Evolutionary conservation across 768 basidiomycete genomes (phyloP).

Genomic region (Chlorophyllum brunneum): DNA sequence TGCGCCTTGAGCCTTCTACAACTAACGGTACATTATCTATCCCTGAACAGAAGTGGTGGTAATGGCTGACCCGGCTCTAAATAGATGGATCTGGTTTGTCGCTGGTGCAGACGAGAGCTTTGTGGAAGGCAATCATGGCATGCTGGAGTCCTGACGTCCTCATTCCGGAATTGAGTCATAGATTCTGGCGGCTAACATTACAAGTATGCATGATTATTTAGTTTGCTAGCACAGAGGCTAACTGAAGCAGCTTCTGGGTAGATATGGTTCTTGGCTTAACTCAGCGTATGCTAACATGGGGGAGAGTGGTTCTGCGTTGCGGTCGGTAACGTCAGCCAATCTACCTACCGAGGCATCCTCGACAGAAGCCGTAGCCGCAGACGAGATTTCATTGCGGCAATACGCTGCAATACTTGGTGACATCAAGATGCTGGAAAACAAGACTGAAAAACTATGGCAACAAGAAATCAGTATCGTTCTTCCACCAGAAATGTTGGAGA

Average conservation of each 20-base stretch:
- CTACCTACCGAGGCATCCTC: constrained; percentile 43
- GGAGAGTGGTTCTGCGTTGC: constrained; percentile 27
- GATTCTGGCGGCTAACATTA: constrained; percentile 89
- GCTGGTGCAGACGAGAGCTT: constrained; percentile 53
- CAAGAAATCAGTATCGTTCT: constrained; percentile 63
- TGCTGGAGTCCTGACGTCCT: constrained; percentile 90
- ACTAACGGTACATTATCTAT: constrained; percentile 34
- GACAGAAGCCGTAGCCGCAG: constrained; percentile 52
- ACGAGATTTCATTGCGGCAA: constrained; percentile 64
- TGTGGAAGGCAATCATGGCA: constrained; percentile 68
- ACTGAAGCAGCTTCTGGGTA: constrained; percentile 61
- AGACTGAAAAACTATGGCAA: constrained; percentile 58
- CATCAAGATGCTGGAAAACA: constrained; percentile 51
- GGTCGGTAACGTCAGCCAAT: constrained; percentile 48
- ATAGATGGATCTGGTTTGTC: constrained; percentile 21
- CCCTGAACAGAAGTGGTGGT: constrained; percentile 2
- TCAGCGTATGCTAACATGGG: constrained; percentile 41
- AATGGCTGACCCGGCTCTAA: not conserved
- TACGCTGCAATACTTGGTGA: constrained; percentile 69
- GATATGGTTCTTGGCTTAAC: constrained; percentile 80
- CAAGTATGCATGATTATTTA: constrained; percentile 51
- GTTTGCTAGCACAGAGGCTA: constrained; percentile 14
- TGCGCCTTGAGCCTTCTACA: constrained; percentile 36
- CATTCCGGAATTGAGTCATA: constrained; percentile 74
- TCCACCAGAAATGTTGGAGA: constrained; percentile 38